Evolutionary conservation across 2,329 filamentous ascomycete species (phyloP), one percentile per base, ranked within the genome.

Genomic region (Diaporthe eres): DNA sequence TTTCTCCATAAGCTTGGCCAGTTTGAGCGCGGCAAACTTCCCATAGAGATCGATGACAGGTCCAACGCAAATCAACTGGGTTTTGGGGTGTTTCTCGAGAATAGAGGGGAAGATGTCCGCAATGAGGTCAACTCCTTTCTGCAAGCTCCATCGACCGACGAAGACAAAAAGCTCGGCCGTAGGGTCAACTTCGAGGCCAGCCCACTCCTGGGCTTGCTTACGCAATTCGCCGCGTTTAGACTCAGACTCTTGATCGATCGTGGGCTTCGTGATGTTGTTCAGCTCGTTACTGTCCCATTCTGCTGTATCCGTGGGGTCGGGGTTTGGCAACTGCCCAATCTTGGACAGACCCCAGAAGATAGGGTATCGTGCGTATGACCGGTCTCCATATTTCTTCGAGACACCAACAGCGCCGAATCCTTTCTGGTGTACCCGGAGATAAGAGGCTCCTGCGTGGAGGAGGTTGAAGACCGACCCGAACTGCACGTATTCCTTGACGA

Each of bases 391-490:
- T 81, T 93, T 93, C 78, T 90, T 91, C 2, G 90, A 92, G 2
- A 93, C 92, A 78, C 92, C 92, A 57, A 93, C 91, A 22, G 91
- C 91, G 72, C 92, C 92, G 75, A 92, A 93, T 2, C 92, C 92
- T 79, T 91, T 89, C 79, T 93, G 92, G 77, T 93, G 91, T 22
- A 93, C 85, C 74, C 92, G 89, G 10, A 93, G 86, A 78, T 93
- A 92, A 77, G 90, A 92, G 37, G 90, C 90, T 73, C 89, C 92
- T 17, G 91, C 90, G 81, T 93, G 92, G 6, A 93, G 85, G 72
- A 93, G 85, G 80, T 93, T 93, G 85, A 93, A 93, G 15, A 93
- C 90, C 75, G 92, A 91, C 61, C 92, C 92, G 78, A 92, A 93
- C 77, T 93, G 92, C 10, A 93, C 88, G 80, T 93, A 93, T 57